Evolutionary conservation across 1,284 basidiomycete genomes (phyloP).

Genomic region (Cutaneotrichosporon cavernicola): DNA sequence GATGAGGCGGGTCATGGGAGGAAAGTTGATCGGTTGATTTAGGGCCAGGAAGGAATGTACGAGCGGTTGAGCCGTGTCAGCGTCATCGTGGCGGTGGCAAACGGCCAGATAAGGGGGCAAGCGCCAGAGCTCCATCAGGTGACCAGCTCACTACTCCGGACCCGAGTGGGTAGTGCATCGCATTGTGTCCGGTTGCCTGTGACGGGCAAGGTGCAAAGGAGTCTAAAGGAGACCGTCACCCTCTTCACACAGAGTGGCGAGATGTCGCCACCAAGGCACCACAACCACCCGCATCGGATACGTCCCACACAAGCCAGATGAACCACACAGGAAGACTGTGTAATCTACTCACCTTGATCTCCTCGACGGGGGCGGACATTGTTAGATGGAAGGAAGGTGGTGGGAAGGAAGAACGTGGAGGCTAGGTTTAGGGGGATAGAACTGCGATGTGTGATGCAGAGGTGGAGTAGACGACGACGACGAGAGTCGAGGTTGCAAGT

Average conservation of each 20-base stretch:
- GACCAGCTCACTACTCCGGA: not conserved
- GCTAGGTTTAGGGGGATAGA: not conserved
- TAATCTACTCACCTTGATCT: constrained; percentile 26
- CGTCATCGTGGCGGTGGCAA: not conserved
- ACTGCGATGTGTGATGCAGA: not conserved
- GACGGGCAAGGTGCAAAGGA: not conserved
- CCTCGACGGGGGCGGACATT: constrained; percentile 28
- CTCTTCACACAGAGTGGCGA: not conserved
- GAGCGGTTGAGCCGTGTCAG: not conserved
- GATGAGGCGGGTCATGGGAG: not conserved
- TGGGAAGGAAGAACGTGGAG: constrained; percentile 14
- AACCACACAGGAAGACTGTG: not conserved
- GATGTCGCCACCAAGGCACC: not conserved
- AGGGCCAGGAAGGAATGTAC: constrained; percentile 2
- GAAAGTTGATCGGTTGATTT: not conserved
- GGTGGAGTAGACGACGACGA: constrained; percentile 8
- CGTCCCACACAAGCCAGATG: not conserved
- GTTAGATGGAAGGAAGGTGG: constrained; percentile 13
- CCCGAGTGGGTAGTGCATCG: not conserved
- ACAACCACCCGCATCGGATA: not conserved
- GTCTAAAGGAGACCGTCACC: not conserved
- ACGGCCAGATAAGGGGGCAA: not conserved
- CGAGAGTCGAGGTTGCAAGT: not conserved
- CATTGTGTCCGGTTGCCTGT: not conserved
- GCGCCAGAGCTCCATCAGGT: not conserved